Conservation (phyloP, 2,329 filamentous ascomycete genomes). For the Botryosphaeria agaves region DNA sequence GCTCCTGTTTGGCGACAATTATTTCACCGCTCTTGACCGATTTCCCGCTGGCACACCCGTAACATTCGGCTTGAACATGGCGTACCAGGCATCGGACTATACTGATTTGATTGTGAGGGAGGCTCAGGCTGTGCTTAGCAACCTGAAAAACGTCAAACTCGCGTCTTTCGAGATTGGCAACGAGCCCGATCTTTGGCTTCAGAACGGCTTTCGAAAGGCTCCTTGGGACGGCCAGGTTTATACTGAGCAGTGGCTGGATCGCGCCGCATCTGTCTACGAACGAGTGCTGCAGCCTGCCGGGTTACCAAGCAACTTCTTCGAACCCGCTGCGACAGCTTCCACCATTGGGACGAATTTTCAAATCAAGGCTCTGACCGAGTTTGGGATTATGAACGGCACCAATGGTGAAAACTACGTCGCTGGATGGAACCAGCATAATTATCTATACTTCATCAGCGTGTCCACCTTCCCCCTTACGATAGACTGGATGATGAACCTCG, state of each 20-base stretch:
- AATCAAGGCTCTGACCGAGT: constrained; percentile 21
- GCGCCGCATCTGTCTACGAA: constrained; percentile 25
- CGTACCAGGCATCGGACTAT: constrained; percentile 27
- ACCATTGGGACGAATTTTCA: constrained; percentile 34
- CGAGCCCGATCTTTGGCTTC: constrained; percentile 23
- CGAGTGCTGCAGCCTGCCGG: constrained; percentile 25
- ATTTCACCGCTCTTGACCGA: constrained; percentile 29
- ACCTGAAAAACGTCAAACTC: constrained; percentile 20
- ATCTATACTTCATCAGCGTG: constrained; percentile 34
- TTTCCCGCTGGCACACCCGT: constrained; percentile 32
- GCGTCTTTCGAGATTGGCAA: constrained; percentile 27
- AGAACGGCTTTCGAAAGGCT: constrained; percentile 28
- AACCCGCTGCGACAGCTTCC: constrained; percentile 30
- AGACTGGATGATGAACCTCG: constrained; percentile 26
- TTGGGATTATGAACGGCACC: constrained; percentile 20
- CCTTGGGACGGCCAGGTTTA: constrained; percentile 27
- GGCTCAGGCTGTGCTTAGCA: constrained; percentile 20
- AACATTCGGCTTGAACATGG: constrained; percentile 33
- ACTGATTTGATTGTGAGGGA: constrained; percentile 23
- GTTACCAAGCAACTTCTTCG: constrained; percentile 27
- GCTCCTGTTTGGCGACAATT: constrained; percentile 29
- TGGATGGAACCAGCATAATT: constrained; percentile 36
- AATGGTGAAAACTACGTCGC: constrained; percentile 19
- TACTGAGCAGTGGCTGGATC: constrained; percentile 26
- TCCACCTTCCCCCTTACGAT: constrained; percentile 26